phyloP scores from a whole-genome alignment of 225 moss, liverwort and hornwort genomes.

The Asterella californica region DNA sequence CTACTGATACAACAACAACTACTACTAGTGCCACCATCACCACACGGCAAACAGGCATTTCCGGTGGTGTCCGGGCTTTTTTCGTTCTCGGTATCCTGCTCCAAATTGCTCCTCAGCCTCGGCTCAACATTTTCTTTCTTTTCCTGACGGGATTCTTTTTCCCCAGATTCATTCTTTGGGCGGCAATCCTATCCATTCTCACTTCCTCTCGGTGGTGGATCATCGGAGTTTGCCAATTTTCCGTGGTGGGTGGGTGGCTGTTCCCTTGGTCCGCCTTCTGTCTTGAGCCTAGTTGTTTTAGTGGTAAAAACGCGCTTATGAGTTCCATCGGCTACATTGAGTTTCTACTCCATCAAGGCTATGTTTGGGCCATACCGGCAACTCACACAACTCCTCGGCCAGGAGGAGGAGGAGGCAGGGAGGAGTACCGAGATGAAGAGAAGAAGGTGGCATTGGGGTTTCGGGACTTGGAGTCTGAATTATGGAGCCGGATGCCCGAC shows the following conservation, averaged over 20 bases:
- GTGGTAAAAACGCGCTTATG: constrained; percentile 2
- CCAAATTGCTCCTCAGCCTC: background rate
- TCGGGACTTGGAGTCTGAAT: constrained; percentile 8
- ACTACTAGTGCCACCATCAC: background rate
- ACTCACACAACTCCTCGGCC: background rate
- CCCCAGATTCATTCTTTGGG: background rate
- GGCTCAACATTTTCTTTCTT: background rate
- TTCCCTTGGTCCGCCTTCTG: background rate
- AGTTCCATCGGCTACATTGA: constrained; percentile 20
- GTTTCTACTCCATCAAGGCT: constrained; percentile 7
- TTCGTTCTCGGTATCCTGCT: constrained; percentile 3
- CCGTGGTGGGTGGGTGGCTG: background rate
- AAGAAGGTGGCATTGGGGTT: constrained; percentile 1
- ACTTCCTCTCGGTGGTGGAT: constrained; percentile 4
- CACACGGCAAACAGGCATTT: background rate
- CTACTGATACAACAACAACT: background rate
- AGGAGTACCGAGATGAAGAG: constrained; percentile 7
- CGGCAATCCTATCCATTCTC: background rate
- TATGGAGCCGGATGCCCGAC: constrained; percentile 16
- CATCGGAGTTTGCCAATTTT: background rate
- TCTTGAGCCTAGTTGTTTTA: background rate
- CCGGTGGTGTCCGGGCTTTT: background rate
- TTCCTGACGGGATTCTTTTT: background rate
- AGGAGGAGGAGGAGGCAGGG: background rate
- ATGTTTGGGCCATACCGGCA: constrained; percentile 2